Evolutionary conservation across 1,284 basidiomycete species (phyloP).

Genomic region (Moniliophthora roreri): DNA sequence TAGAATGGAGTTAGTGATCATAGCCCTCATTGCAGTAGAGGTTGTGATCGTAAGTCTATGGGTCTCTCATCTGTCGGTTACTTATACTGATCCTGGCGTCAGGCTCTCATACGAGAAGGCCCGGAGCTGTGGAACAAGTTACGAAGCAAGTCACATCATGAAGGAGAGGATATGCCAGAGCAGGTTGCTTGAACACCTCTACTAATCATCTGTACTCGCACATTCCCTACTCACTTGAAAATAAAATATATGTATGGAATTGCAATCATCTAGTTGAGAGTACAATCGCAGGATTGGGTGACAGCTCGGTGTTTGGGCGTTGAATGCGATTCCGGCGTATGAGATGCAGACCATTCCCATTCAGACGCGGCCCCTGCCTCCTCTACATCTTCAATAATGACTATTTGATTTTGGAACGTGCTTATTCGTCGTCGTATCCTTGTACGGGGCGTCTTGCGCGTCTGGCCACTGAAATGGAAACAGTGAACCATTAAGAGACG

Average conservation of each 20-base stretch:
- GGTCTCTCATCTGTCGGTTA: neutral
- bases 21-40: constrained; percentile 87
- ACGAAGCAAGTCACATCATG: neutral
- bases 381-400: too few relatives aligned
- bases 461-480: constrained; percentile 29
- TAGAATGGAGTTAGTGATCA: constrained; percentile 91
- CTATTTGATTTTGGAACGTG: too few relatives aligned
- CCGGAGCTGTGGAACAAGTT: constrained; percentile 65
- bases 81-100: constrained; percentile 2
- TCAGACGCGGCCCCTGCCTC: neutral
- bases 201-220: too few relatives aligned
- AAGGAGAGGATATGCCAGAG: neutral
- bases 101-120: constrained; percentile 62
- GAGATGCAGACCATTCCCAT: neutral
- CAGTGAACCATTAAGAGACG: neutral
- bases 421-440: constrained; percentile 45
- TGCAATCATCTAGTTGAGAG: neutral
- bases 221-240: too few relatives aligned
- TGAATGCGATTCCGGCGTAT: neutral
- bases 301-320: too few relatives aligned
- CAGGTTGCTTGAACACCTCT: neutral
- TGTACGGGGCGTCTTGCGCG: constrained; percentile 35
- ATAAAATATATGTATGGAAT: too few relatives aligned
- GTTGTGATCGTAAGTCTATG: constrained; percentile 73
- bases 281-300: neutral